A percentile compares a stretch with the other conserved stretches of the same genome.
phyloP scores from a whole-genome alignment of 495 filamentous ascomycete species.

The Annulohypoxylon bovei region DNA sequence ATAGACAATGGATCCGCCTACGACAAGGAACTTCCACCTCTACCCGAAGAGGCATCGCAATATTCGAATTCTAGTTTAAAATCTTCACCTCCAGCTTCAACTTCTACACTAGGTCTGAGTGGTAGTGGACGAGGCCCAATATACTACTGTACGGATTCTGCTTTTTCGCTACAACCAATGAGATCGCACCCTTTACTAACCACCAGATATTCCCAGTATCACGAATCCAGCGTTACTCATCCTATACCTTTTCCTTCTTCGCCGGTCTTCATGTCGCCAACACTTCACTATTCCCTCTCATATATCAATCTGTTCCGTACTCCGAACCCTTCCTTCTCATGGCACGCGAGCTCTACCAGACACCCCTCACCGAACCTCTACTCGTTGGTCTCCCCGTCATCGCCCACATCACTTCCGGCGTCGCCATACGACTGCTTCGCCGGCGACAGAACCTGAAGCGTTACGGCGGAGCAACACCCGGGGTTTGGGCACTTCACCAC shows the following conservation, averaged over 20 bases:
- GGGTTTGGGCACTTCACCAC: slow-evolving; percentile 52
- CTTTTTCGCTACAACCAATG: slow-evolving; percentile 4
- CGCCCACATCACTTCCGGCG: slow-evolving; percentile 70
- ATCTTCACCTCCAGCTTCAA: slow-evolving; percentile 27
- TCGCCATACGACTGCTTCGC: slow-evolving; percentile 78
- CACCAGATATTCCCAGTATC: slow-evolving; percentile 63
- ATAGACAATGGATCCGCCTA: slow-evolving; percentile 69
- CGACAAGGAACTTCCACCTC: slow-evolving; percentile 66
- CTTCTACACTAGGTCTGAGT: slow-evolving; percentile 64
- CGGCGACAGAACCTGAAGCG: slow-evolving; percentile 70
- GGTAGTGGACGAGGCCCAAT: slow-evolving; percentile 56
- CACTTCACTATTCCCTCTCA: slow-evolving; percentile 77
- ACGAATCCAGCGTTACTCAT: slow-evolving; percentile 84
- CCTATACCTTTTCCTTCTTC: slow-evolving; percentile 86
- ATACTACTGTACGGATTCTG: neutral
- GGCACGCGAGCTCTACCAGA: slow-evolving; percentile 82
- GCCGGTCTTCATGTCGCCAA: slow-evolving; percentile 80
- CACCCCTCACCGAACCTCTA: slow-evolving; percentile 70
- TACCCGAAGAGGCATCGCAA: slow-evolving; percentile 46
- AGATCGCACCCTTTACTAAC: slow-evolving; percentile 16
- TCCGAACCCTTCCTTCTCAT: slow-evolving; percentile 73
- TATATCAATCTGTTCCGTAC: slow-evolving; percentile 61
- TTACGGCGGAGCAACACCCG: slow-evolving; percentile 66
- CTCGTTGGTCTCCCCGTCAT: slow-evolving; percentile 68
- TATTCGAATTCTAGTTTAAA: slow-evolving; percentile 43